Percentiles rank a stretch among this genome's conserved stretches.
phyloP scores from a whole-genome alignment of 108 stramenopile species.

The Nannochloropsis gaditana region DNA sequence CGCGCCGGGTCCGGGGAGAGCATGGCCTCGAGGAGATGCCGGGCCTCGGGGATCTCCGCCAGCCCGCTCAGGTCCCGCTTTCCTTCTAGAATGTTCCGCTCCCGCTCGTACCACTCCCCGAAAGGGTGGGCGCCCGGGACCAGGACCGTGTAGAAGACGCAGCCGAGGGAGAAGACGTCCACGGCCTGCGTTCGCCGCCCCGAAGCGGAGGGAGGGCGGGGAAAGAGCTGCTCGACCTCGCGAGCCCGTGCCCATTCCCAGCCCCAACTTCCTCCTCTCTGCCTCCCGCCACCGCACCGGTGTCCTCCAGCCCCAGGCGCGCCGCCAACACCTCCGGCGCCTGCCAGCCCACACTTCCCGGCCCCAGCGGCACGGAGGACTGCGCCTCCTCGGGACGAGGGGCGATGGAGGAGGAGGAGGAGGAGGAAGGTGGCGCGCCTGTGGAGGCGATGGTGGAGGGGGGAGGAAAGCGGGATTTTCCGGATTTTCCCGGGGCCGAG shows the following conservation, averaged over 20 bases:
- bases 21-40: slow-evolving; percentile 74
- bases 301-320: slow-evolving; percentile 64
- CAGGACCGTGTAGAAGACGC: slow-evolving; percentile 81
- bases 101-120: slow-evolving; percentile 90
- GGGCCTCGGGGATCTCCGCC: slow-evolving; percentile 59
- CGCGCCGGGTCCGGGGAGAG: slow-evolving; percentile 64
- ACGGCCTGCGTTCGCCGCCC: slow-evolving; percentile 63
- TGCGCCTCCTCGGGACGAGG: not conserved
- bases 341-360: slow-evolving; percentile 77
- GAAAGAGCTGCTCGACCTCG: not conserved
- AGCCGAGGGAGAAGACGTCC: slow-evolving; percentile 92
- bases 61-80: slow-evolving; percentile 59
- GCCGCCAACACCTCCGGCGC: slow-evolving; percentile 87
- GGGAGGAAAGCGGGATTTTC: not conserved
- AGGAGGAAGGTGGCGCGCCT: slow-evolving; percentile 50
- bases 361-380: not conserved
- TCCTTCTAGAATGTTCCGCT: slow-evolving; percentile 85
- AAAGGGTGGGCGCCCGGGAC: slow-evolving; percentile 84
- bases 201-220: slow-evolving; percentile 22
- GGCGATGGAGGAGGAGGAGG: slow-evolving; percentile 18
- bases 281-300: slow-evolving; percentile 27
- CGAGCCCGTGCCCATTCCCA: not conserved
- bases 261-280: not conserved
- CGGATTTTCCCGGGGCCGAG: not conserved
- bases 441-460: not conserved